A percentile compares a stretch with the other conserved stretches of the same genome.
phyloP scores from a whole-genome alignment of 306 rosid species.

The Hippophae rhamnoides region DNA sequence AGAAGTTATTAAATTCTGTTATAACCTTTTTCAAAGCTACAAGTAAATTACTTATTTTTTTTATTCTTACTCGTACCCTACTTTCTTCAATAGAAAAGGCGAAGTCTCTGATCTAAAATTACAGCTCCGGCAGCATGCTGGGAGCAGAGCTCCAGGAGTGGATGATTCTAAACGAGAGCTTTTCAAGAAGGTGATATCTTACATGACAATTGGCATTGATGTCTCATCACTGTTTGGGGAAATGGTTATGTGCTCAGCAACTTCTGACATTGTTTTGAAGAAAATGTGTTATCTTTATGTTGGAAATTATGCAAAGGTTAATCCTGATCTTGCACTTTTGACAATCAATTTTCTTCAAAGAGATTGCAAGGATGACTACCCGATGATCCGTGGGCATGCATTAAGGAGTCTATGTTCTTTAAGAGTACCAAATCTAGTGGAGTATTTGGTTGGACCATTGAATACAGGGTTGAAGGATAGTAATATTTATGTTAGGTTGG shows the following conservation, averaged over 20 bases:
- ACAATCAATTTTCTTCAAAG: constrained; percentile 96
- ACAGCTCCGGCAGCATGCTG: constrained; percentile 99
- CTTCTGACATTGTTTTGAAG: constrained; percentile 85
- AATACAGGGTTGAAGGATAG: constrained; percentile 85
- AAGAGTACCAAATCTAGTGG: constrained; percentile 81
- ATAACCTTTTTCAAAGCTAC: too few species aligned
- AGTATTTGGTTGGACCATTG: constrained; percentile 95
- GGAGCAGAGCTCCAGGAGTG: constrained; percentile 94
- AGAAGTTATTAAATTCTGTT: background rate
- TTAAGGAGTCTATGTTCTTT: constrained; percentile 91
- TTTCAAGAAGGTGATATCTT: constrained; percentile 92
- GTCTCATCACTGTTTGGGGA: constrained; percentile 90
- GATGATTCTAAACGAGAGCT: constrained; percentile 97
- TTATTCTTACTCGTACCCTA: constrained; percentile 10
- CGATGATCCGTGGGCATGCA: constrained; percentile 93
- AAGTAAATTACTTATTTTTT: background rate
- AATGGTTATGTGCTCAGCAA: constrained; percentile 99
- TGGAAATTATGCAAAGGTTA: constrained; percentile 90
- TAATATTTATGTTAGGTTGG: constrained; percentile 80
- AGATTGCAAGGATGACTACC: constrained; percentile 97
- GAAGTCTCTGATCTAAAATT: constrained; percentile 84
- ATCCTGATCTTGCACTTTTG: constrained; percentile 94
- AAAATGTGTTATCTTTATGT: constrained; percentile 98
- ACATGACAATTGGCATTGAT: constrained; percentile 93
- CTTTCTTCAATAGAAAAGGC: constrained; percentile 55